A percentile compares a stretch with the other conserved stretches of the same genome.
Evolutionary conservation across 2,329 filamentous ascomycete genomes (phyloP).

Genomic region (Orbilia blumenaviensis): DNA sequence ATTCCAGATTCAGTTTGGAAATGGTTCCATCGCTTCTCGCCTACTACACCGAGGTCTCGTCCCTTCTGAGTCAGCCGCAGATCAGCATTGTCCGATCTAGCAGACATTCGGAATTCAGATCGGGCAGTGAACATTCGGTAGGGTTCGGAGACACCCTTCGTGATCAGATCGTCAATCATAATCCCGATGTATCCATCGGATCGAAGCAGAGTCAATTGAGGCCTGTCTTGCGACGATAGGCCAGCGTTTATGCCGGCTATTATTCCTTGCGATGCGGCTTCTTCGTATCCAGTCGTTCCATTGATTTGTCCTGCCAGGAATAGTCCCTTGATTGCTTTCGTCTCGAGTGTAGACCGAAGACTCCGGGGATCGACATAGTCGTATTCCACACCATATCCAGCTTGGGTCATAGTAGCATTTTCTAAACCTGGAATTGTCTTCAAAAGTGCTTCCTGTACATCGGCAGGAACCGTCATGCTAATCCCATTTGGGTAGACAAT

Average conservation of each 20-base stretch:
- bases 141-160: slow-evolving; percentile 94
- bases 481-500: slow-evolving; percentile 96
- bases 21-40: slow-evolving; percentile 77
- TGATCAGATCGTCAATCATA: slow-evolving; percentile 97
- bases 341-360: slow-evolving; percentile 88
- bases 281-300: slow-evolving; percentile 96
- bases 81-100: slow-evolving; percentile 94
- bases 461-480: slow-evolving; percentile 92
- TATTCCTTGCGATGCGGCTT: slow-evolving; percentile 92
- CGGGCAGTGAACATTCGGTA: slow-evolving; percentile 98
- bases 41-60: slow-evolving; percentile 77
- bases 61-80: slow-evolving; percentile 82
- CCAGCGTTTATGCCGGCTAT: slow-evolving; percentile 94
- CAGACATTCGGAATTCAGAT: slow-evolving; percentile 92
- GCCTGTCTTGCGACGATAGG: slow-evolving; percentile 74
- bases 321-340: slow-evolving; percentile 86
- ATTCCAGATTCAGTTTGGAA: slow-evolving; percentile 74
- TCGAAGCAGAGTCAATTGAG: slow-evolving; percentile 75
- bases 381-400: slow-evolving; percentile 97
- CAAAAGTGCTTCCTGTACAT: slow-evolving; percentile 85
- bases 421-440: slow-evolving; percentile 88
- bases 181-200: slow-evolving; percentile 96
- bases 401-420: slow-evolving; percentile 88
- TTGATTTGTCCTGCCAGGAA: slow-evolving; percentile 98
- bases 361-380: slow-evolving; percentile 96